Evolutionary conservation across 2,329 filamentous ascomycete genomes (phyloP).

Genomic region (Leptosphaerulina australis): DNA sequence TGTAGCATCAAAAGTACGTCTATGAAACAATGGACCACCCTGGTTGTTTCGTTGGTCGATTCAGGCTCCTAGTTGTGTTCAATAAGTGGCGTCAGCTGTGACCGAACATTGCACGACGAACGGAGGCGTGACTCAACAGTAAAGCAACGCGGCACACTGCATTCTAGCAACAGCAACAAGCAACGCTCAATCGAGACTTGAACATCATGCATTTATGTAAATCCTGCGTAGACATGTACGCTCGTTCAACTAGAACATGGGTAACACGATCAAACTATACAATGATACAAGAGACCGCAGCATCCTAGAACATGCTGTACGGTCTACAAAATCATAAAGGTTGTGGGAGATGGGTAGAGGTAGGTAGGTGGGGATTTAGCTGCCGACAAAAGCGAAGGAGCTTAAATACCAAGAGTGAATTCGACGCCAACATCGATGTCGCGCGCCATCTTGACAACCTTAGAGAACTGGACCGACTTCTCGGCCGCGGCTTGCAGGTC

Average conservation of each 20-base stretch:
- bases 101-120: background rate
- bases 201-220: constrained; percentile 25
- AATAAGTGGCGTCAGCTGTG: background rate
- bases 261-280: constrained; percentile 26
- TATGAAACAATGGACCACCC: too few relatives aligned
- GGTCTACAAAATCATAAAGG: background rate
- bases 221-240: constrained; percentile 3
- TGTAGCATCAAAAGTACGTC: too few relatives aligned
- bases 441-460: constrained; percentile 98
- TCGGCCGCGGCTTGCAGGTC: constrained; percentile 96
- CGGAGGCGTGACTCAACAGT: background rate
- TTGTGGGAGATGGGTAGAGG: background rate
- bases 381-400: constrained; percentile 14
- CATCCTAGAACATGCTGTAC: background rate
- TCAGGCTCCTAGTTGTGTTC: background rate
- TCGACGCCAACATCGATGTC: constrained; percentile 93
- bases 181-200: constrained; percentile 1
- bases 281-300: constrained; percentile 14
- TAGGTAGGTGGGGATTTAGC: background rate
- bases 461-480: constrained; percentile 98
- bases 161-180: background rate
- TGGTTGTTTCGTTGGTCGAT: too few relatives aligned
- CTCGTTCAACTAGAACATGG: constrained; percentile 12
- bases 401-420: constrained; percentile 73
- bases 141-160: background rate